Conservation (phyloP, 108 stramenopile genomes). For the Discostella stelligeroides region DNA sequence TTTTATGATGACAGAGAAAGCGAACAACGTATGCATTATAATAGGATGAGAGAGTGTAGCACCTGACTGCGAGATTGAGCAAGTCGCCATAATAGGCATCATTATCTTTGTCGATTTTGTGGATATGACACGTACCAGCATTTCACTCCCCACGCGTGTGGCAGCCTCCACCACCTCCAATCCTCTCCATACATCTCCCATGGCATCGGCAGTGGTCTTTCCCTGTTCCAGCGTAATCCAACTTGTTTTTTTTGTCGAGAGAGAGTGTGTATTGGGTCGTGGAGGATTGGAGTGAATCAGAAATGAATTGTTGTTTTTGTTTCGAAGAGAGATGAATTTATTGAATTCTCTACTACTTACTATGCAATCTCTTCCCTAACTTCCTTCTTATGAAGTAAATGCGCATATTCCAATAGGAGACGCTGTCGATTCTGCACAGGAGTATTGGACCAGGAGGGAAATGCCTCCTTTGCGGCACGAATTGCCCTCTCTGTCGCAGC, state of each 20-base stretch:
- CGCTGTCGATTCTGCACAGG: conserved; percentile 72
- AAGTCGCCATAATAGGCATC: background rate
- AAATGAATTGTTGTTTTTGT: background rate
- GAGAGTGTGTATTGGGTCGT: too few species aligned
- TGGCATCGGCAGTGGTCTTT: conserved; percentile 76
- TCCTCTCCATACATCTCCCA: conserved; percentile 95
- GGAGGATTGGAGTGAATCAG: background rate
- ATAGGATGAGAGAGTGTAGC: background rate
- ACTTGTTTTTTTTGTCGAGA: background rate
- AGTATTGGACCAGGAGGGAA: conserved; percentile 62
- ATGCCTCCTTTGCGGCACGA: conserved; percentile 53
- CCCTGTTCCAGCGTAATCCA: conserved; percentile 80
- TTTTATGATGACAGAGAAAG: background rate
- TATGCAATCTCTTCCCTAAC: conserved; percentile 64
- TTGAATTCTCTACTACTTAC: background rate
- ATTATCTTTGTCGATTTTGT: too few species aligned
- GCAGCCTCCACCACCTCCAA: conserved; percentile 93
- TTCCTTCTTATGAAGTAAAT: conserved; percentile 51
- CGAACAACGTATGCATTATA: background rate
- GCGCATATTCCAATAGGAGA: conserved; percentile 66
- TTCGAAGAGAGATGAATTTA: background rate
- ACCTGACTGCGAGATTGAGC: background rate
- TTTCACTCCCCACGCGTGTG: conserved; percentile 29
- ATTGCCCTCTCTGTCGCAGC: conserved; percentile 55
- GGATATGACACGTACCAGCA: conserved; percentile 33